A percentile compares a stretch with the other conserved stretches of the same genome.
Evolutionary conservation across 495 filamentous ascomycete species (phyloP).

Genomic region (Trichoderma virens): DNA sequence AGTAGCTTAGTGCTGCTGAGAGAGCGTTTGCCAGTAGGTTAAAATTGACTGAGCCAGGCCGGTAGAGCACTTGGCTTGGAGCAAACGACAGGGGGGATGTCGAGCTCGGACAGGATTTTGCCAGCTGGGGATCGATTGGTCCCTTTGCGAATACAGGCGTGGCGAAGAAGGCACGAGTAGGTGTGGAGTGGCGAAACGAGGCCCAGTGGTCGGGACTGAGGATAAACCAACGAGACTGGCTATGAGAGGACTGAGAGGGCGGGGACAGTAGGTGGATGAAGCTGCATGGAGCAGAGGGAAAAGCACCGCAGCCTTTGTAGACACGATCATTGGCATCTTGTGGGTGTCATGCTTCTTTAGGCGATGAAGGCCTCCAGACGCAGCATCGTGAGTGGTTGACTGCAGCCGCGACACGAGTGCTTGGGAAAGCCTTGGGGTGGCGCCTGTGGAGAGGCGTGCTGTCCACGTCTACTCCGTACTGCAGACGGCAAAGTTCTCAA

Average conservation of each 20-base stretch:
- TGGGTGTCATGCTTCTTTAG: neutral
- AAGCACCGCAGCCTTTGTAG: neutral
- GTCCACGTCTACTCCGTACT: neutral
- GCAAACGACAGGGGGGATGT: conserved; percentile 1
- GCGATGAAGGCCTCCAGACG: conserved; percentile 5
- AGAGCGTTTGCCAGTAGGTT: neutral
- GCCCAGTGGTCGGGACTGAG: neutral
- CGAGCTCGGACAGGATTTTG: neutral
- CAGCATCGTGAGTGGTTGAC: conserved; percentile 4
- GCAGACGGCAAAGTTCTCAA: neutral
- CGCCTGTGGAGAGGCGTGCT: neutral
- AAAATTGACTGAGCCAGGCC: neutral
- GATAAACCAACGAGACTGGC: neutral
- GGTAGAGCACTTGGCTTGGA: neutral
- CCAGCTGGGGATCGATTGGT: conserved; percentile 1
- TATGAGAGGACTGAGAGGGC: neutral
- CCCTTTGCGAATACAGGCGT: neutral
- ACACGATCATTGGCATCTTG: neutral
- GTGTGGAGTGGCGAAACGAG: conserved; percentile 5
- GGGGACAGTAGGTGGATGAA: neutral
- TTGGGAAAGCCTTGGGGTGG: neutral
- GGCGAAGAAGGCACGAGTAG: conserved; percentile 1
- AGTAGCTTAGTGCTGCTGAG: conserved; percentile 3
- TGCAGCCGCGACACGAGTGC: neutral
- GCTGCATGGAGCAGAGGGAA: neutral